phyloP scores from a whole-genome alignment of 2,329 filamentous ascomycete genomes.

The Fusarium denticulatum region DNA sequence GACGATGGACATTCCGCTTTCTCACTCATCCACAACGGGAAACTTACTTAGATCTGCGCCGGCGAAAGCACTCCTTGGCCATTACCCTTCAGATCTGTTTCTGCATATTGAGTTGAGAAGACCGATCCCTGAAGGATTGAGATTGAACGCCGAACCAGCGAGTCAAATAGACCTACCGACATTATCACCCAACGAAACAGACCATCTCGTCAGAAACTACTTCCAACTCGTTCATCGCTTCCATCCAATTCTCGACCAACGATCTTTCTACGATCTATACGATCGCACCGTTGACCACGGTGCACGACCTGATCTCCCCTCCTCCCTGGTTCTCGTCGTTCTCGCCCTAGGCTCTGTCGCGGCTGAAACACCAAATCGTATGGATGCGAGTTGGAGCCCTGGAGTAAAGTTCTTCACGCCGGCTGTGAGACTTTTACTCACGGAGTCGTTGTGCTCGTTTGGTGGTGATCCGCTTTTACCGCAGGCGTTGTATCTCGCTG shows the following conservation, averaged over 20 bases:
- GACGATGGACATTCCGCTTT: conserved; percentile 34
- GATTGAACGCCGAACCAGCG: conserved; percentile 14
- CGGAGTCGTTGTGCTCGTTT: conserved; percentile 29
- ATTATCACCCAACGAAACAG: conserved; percentile 11
- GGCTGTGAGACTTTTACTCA: conserved; percentile 14
- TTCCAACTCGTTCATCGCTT: conserved; percentile 31
- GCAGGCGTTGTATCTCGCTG: conserved; percentile 30
- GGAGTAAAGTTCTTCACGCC: conserved; percentile 26
- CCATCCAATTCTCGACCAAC: conserved; percentile 27
- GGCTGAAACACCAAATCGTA: conserved; percentile 11
- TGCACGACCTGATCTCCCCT: conserved; percentile 9
- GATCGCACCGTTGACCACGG: conserved; percentile 6
- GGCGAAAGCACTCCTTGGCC: conserved; percentile 12
- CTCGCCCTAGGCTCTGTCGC: conserved; percentile 25
- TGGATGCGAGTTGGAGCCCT: conserved; percentile 22
- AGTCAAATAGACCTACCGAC: conserved; percentile 21
- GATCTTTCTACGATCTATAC: conserved; percentile 12
- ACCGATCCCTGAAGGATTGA: conserved; percentile 8
- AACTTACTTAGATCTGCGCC: conserved; percentile 29
- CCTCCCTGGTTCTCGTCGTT: conserved; percentile 18
- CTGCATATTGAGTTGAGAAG: conserved; percentile 30
- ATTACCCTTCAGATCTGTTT: conserved; percentile 32
- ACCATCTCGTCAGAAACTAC: conserved; percentile 17
- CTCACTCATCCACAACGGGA: conserved; percentile 29
- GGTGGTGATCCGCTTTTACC: conserved; percentile 30